Base-by-base conservation (phyloP, 805 yeast genomes). In the Martiniozyma abietophila region DNA sequence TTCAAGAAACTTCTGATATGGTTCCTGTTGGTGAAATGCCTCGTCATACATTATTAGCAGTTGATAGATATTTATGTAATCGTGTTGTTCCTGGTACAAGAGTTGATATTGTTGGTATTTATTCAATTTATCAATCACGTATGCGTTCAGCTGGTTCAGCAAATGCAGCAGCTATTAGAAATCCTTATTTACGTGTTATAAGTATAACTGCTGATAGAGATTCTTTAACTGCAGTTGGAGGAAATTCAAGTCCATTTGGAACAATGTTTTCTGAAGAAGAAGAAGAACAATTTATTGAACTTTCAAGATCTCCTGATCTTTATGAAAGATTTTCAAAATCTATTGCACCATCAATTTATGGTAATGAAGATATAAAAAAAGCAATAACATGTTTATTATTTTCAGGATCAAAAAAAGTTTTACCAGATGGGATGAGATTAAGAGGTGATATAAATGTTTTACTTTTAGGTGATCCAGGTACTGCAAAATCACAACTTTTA, bases 21-120 rank as follows among this genome's bases (percentile, higher is more conserved):
- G 96, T 92, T 2, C 99, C 98, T 2, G 95, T 92, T 19, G 98
- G 99, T 46, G 99, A 92, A 61, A 80, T 92, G 85, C 99, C 99
- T 7, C 74, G 99, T 47, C 94, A 92, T 50, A 79, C 92, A 26
- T 53, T 84, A 39, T 66, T 92, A 43, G 81, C 92, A 27, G 84
- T 85, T 22, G 97, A 92, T 56, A 71, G 98, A 41, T 83, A 82
- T 48, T 64, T 92, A 53, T 80, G 96, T 18, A 92, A 92, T 60
- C 76, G 72, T 43, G 86, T 92, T 20, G 81, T 89, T 26, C 99
- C 99, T 0, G 99, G 99, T 18, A 83, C 94, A 0, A 67, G 96
- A 44, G 94, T 94, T 46, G 85, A 94, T 7, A 70, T 89, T 27
- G 75, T 85, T 28, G 99, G 98, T 34, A 79, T 92, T 30, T 92